These are phyloP conservation scores for Pichia cabralensis DNA, from an alignment of 805 yeast genomes.

Conservation along the genomic window DNA sequence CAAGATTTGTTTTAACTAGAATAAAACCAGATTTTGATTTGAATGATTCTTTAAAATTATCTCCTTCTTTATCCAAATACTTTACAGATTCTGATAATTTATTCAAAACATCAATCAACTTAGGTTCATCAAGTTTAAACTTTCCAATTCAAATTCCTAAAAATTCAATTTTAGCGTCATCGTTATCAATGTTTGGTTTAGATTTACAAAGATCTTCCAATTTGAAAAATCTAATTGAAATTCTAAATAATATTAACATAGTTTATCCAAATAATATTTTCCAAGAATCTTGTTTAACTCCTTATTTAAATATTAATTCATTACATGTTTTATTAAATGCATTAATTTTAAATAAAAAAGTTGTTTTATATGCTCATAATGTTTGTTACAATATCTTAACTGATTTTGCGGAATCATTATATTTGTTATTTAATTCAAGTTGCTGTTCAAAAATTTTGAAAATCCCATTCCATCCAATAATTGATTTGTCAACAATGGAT, in stretches of 20 bases:
- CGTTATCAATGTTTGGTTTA: constrained; percentile 21
- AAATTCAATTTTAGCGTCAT: constrained; percentile 19
- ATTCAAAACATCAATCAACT: constrained; percentile 15
- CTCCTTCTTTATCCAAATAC: constrained; percentile 5
- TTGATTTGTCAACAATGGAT: constrained; percentile 52
- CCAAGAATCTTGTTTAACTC: constrained; percentile 11
- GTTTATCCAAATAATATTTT: background rate
- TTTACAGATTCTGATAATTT: constrained; percentile 15
- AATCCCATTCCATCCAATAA: constrained; percentile 33
- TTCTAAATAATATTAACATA: constrained; percentile 5
- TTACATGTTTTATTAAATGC: constrained; percentile 39
- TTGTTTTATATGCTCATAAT: constrained; percentile 30
- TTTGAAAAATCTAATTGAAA: constrained; percentile 15
- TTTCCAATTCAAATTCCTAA: constrained; percentile 26
- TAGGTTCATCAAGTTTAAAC: constrained; percentile 10
- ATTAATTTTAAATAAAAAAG: constrained; percentile 36
- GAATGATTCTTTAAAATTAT: constrained; percentile 6
- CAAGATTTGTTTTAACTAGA: constrained; percentile 17
- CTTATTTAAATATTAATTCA: constrained; percentile 15
- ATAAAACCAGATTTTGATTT: constrained; percentile 11
- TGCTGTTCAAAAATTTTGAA: background rate
- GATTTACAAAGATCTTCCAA: constrained; percentile 22
- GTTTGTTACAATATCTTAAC: constrained; percentile 37
- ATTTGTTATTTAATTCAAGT: constrained; percentile 27
- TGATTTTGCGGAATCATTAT: constrained; percentile 33